phyloP scores from a whole-genome alignment of 2,329 filamentous ascomycete species.

The Stemphylium beticola region DNA sequence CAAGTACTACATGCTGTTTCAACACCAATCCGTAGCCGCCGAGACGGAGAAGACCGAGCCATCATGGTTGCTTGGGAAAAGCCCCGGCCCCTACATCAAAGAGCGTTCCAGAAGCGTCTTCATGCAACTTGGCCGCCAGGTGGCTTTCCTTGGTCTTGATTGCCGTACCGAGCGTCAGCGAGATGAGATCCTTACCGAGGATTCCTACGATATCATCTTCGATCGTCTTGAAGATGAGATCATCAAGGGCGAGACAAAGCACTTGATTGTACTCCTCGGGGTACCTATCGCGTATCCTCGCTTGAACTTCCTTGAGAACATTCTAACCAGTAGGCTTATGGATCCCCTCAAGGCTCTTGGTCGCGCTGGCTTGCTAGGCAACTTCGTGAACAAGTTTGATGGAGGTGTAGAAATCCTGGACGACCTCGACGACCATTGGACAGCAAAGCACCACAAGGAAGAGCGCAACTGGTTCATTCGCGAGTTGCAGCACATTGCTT shows the following conservation, averaged over 20 bases:
- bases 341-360: slow-evolving; percentile 89
- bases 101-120: slow-evolving; percentile 86
- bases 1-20: slow-evolving; percentile 99
- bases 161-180: slow-evolving; percentile 89
- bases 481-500: slow-evolving; percentile 90
- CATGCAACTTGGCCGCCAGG: slow-evolving; percentile 77
- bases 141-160: slow-evolving; percentile 86
- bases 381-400: slow-evolving; percentile 85
- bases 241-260: slow-evolving; percentile 81
- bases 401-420: slow-evolving; percentile 90
- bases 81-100: slow-evolving; percentile 87
- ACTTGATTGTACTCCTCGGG: slow-evolving; percentile 85
- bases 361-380: slow-evolving; percentile 78
- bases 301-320: slow-evolving; percentile 66
- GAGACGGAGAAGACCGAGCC: slow-evolving; percentile 86
- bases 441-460: slow-evolving; percentile 89
- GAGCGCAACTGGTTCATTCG: slow-evolving; percentile 87
- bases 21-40: slow-evolving; percentile 84
- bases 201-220: slow-evolving; percentile 86
- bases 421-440: slow-evolving; percentile 97
- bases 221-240: slow-evolving; percentile 84
- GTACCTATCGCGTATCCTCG: slow-evolving; percentile 63
- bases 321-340: slow-evolving; percentile 82
- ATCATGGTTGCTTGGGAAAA: slow-evolving; percentile 84
- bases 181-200: slow-evolving; percentile 78